Conservation (phyloP, 495 filamentous ascomycete species). For the Chlorociboria aeruginascens region DNA sequence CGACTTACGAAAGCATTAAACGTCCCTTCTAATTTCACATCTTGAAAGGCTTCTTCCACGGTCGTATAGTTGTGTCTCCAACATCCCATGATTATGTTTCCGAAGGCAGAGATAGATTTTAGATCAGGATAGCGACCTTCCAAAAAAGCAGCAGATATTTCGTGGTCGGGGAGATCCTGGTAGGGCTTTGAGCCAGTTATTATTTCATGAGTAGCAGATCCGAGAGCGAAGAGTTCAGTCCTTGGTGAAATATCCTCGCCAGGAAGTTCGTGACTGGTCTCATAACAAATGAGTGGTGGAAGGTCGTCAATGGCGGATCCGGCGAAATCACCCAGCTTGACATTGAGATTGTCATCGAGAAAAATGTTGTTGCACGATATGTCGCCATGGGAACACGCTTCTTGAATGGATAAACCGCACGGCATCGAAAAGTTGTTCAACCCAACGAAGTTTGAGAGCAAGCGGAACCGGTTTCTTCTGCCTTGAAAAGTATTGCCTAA, state of each 20-base stretch:
- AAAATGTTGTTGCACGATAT: background rate
- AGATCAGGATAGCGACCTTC: too few species aligned
- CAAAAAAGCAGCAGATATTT: too few species aligned
- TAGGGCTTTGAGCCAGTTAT: constrained; percentile 19
- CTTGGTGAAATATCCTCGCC: background rate
- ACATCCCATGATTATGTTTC: too few species aligned
- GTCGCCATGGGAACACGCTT: background rate
- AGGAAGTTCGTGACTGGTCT: constrained; percentile 13
- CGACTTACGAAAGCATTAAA: too few species aligned
- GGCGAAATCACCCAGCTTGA: constrained; percentile 22
- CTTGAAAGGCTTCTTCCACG: too few species aligned
- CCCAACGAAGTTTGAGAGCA: too few species aligned
- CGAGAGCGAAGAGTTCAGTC: constrained; percentile 21
- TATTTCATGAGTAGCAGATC: constrained; percentile 21
- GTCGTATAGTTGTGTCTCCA: too few species aligned
- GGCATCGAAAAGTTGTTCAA: too few species aligned
- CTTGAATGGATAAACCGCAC: background rate
- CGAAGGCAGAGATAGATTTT: too few species aligned
- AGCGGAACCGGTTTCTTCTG: too few species aligned
- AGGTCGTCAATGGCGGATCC: constrained; percentile 19
- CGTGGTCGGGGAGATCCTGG: constrained; percentile 12
- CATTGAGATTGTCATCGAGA: background rate
- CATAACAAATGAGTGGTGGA: constrained; percentile 13
- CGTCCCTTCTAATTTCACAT: too few species aligned
- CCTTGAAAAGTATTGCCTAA: too few species aligned